These are phyloP conservation scores for Sclerotinia glacialis DNA, from an alignment of 2,329 filamentous ascomycete species.

Conservation along the genomic window DNA sequence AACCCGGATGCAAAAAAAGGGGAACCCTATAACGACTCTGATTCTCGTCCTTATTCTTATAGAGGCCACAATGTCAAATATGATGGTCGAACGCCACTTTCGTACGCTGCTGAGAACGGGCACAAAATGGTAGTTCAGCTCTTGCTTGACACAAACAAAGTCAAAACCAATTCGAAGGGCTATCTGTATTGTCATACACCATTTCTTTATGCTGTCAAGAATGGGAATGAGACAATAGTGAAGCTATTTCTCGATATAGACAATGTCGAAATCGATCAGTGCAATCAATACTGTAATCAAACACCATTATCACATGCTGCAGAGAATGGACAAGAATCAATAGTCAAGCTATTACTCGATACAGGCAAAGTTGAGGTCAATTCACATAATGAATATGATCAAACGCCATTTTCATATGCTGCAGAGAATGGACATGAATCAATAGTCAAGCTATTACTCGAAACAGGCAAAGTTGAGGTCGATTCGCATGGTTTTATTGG, in stretches of 20 bases:
- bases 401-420: not conserved
- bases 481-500: too few relatives aligned
- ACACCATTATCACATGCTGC: not conserved
- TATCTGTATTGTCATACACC: not conserved
- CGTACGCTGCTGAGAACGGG: fast-evolving
- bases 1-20: too few relatives aligned
- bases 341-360: not conserved
- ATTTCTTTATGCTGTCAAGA: not conserved
- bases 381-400: fast-evolving
- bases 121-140: not conserved
- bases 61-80: too few relatives aligned
- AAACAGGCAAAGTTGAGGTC: not conserved
- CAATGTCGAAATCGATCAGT: not conserved
- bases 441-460: not conserved
- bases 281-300: not conserved
- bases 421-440: not conserved
- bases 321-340: fast-evolving
- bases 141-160: not conserved
- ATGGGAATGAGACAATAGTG: not conserved
- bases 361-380: not conserved
- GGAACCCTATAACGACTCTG: too few relatives aligned
- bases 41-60: too few relatives aligned
- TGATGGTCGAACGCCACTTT: not conserved
- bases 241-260: not conserved
- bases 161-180: not conserved